phyloP scores from a whole-genome alignment of 2,329 filamentous ascomycete species.

The Byssoonygena ceratinophila region DNA sequence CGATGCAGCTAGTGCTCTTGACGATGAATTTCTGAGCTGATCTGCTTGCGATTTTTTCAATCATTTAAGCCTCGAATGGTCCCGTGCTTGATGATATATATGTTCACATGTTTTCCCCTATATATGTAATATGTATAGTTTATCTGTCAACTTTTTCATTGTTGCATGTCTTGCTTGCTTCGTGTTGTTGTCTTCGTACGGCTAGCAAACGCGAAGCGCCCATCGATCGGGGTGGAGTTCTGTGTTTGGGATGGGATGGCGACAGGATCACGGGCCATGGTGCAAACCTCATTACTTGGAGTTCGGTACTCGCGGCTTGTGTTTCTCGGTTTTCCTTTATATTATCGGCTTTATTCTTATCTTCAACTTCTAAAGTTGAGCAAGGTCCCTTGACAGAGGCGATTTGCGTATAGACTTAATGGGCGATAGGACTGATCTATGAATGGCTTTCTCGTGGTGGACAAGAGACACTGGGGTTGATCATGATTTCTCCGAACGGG shows the following conservation, averaged over 20 bases:
- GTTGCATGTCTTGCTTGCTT: not conserved
- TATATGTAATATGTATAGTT: slow-evolving; percentile 10
- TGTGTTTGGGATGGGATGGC: not conserved
- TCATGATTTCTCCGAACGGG: not conserved
- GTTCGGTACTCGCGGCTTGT: slow-evolving; percentile 2
- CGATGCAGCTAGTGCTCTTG: slow-evolving; percentile 18
- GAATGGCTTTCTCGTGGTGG: not conserved
- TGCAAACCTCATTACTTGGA: not conserved
- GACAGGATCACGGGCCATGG: not conserved
- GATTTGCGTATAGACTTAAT: not conserved
- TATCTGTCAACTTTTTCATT: not conserved
- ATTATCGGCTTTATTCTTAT: not conserved
- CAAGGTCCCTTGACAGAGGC: not conserved
- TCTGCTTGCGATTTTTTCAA: not conserved
- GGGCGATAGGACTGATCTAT: not conserved
- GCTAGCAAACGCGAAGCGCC: not conserved
- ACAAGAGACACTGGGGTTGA: not conserved
- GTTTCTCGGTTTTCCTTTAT: not conserved
- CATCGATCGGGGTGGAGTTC: not conserved
- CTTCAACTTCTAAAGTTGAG: not conserved
- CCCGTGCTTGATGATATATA: not conserved
- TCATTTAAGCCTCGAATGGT: not conserved
- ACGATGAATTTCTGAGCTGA: slow-evolving; percentile 22
- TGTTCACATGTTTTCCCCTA: slow-evolving; percentile 6
- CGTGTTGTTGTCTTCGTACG: not conserved